A percentile compares a stretch with the other conserved stretches of the same genome.
phyloP scores from a whole-genome alignment of 2,329 filamentous ascomycete species.

The Drechmeria coniospora region DNA sequence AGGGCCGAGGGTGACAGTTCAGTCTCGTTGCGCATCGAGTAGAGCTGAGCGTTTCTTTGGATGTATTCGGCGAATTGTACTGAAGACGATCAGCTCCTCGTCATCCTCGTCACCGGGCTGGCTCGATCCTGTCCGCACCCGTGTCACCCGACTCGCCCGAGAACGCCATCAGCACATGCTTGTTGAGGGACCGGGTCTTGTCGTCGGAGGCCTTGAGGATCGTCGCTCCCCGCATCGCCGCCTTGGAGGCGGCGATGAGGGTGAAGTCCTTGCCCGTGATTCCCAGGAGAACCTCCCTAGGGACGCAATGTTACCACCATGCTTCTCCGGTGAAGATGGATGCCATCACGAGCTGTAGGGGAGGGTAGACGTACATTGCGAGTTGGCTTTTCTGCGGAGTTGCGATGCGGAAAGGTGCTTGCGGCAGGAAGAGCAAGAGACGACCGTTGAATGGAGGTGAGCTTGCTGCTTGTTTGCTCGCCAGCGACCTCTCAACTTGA shows the following conservation, averaged over 20 bases:
- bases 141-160: conserved; percentile 95
- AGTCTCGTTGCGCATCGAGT: conserved; percentile 94
- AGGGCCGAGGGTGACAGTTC: conserved; percentile 82
- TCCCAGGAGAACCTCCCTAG: conserved; percentile 91
- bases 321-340: neutral
- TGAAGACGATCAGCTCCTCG: conserved; percentile 23
- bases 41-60: conserved; percentile 94
- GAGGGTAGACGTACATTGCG: too few relatives aligned
- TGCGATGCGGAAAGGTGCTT: conserved; percentile 3
- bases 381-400: neutral
- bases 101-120: neutral
- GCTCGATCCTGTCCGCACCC: conserved; percentile 36
- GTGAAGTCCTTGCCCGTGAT: conserved; percentile 99
- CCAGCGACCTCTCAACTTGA: conserved; percentile 4
- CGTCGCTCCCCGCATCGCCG: conserved; percentile 92
- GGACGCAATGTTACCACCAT: conserved; percentile 1
- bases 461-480: conserved; percentile 2
- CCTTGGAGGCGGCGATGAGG: conserved; percentile 93
- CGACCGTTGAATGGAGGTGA: conserved; percentile 1
- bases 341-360: neutral
- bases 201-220: conserved; percentile 92
- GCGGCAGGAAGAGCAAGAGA: conserved; percentile 1
- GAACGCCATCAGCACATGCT: conserved; percentile 88
- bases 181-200: conserved; percentile 87
- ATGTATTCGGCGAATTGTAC: conserved; percentile 99